A percentile compares a stretch with the other conserved stretches of the same genome.
phyloP scores from a whole-genome alignment of 2,329 filamentous ascomycete species.

The Penicillium sp. region DNA sequence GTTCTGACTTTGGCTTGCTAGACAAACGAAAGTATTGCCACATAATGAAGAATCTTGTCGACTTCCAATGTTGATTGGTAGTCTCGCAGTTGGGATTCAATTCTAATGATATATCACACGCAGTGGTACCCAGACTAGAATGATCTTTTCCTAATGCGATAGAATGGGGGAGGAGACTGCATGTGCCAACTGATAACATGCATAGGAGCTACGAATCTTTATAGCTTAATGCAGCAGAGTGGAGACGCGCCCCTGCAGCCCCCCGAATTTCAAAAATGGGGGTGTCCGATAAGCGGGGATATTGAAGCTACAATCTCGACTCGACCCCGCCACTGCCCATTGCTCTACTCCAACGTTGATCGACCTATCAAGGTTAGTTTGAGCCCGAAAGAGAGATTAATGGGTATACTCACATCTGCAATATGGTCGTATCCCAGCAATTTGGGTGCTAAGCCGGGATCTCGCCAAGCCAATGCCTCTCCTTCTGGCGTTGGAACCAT shows the following conservation, averaged over 20 bases:
- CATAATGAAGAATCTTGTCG: conserved; percentile 4
- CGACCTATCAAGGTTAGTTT: conserved; percentile 7
- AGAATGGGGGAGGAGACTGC: background rate
- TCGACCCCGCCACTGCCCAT: conserved; percentile 1
- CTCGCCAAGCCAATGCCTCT: conserved; percentile 48
- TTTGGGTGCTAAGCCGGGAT: conserved; percentile 41
- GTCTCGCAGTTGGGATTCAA: too few relatives aligned
- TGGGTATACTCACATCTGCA: conserved; percentile 33
- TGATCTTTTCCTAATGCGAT: too few relatives aligned
- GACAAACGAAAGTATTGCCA: conserved; percentile 10
- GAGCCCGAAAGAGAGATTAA: background rate
- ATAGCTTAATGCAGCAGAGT: too few relatives aligned
- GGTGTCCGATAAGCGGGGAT: background rate
- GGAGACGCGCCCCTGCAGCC: background rate
- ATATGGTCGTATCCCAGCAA: conserved; percentile 46
- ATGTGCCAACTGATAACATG: background rate
- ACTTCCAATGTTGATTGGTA: too few relatives aligned
- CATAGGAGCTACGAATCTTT: background rate
- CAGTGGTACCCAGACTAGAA: too few relatives aligned
- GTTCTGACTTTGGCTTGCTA: background rate
- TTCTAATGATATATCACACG: too few relatives aligned
- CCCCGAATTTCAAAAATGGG: conserved; percentile 10
- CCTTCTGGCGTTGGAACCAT: conserved; percentile 41
- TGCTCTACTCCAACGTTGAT: conserved; percentile 11
- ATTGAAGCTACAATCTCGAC: conserved; percentile 14